Base-by-base conservation (phyloP, 2,329 filamentous ascomycete species). In the Fonsecaea pedrosoi region DNA sequence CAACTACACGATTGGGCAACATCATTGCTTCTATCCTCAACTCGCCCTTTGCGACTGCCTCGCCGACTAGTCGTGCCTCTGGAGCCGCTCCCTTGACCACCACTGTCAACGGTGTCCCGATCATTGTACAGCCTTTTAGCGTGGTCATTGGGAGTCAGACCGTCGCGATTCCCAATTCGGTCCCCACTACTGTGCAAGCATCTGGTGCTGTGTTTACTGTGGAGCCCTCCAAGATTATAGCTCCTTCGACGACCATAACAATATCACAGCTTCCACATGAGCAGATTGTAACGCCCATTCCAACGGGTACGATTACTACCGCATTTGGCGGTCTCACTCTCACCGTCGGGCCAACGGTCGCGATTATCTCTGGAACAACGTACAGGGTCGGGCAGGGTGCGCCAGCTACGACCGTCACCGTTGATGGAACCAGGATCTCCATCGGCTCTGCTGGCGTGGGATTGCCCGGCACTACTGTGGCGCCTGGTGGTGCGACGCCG, bases 351-450 rank as follows among this genome's bases (percentile, higher is more conserved):
- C 66, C 71, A n/a, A 73, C 71, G 15, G 65, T 69, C 15, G 74
- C 73, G 32, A 64, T 75, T 13, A 68, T 76, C 45, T 70, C 69
- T 4, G 73, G 70, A 2, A 71, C 69, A 10, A 75, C 71, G 3
- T 76, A 73, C 66, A 57, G 69, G 21, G 72, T 76, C 50, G 74
- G 72, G 21, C 15, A 54, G 12, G 69, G 66, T 10, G 72, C 73
- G 15, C 54, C 58, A 21, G 61, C 68, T 7, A 73, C 71, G 9
- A 73, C 71, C 1, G 57, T 73, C 10, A 65, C 64, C 1, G 60
- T 76, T 12, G 67, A 68, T 54, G 71, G 71, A 35, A 72, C 73
- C 35, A 71, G 66, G 3, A 60, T 76, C 32, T 72, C 68, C 4
- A 45, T 76, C 9, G 73, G 73, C 1, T 64, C 70, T 12, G 65